Percentiles rank a stretch among this genome's conserved stretches.
Evolutionary conservation across 1,139 yeast species (phyloP).

Genomic region (Arxiozyma heterogenica): DNA sequence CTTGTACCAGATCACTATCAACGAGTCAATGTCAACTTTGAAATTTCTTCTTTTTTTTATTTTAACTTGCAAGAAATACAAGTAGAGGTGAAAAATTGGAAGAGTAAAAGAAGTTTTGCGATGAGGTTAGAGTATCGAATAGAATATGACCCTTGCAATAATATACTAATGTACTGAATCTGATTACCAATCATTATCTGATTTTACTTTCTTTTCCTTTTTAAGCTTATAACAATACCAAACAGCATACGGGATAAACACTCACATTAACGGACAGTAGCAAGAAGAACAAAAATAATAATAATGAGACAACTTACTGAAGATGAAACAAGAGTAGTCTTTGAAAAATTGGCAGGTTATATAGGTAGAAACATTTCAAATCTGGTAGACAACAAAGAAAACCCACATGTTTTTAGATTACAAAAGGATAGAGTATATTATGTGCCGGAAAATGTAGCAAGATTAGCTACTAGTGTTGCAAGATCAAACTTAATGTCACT

Average conservation of each 20-base stretch:
- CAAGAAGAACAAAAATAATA: neutral
- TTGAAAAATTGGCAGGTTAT: conserved; percentile 91
- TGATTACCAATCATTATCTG: too few relatives aligned
- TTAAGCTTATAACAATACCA: neutral
- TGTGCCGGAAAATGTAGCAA: conserved; percentile 73
- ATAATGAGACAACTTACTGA: conserved; percentile 91
- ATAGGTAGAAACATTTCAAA: conserved; percentile 90
- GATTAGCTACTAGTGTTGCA: conserved; percentile 81
- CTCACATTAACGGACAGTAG: neutral
- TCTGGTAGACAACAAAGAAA: conserved; percentile 77
- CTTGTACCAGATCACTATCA: neutral
- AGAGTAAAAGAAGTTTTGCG: neutral
- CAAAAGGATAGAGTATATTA: conserved; percentile 96
- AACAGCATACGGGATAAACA: neutral
- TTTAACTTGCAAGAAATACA: neutral
- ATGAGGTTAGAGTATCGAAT: neutral
- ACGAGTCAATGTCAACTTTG: neutral
- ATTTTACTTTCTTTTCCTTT: neutral
- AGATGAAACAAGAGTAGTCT: conserved; percentile 91
- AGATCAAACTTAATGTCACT: conserved; percentile 84
- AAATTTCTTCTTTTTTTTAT: neutral
- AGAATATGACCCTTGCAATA: too few relatives aligned
- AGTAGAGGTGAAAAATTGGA: neutral
- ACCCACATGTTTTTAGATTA: conserved; percentile 88
- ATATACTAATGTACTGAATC: too few relatives aligned